Base-by-base conservation (phyloP, 305 asterid genomes). In the Solanum hybrid region DNA sequence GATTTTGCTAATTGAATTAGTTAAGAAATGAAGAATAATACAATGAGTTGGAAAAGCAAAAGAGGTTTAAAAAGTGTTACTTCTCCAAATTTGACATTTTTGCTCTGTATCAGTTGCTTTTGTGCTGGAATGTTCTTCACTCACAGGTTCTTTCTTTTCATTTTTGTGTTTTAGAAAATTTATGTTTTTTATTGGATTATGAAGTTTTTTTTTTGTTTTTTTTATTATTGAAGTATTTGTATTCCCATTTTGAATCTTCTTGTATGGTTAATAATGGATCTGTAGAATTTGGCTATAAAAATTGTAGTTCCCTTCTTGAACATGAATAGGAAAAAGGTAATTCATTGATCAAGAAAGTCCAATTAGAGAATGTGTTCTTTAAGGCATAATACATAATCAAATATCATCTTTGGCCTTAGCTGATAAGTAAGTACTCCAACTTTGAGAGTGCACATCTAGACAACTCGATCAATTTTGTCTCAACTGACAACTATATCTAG, bases 111-210 rank as follows among this genome's bases (percentile, higher is more conserved):
- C 89, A 96, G 98, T 68, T 97, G 98, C 93, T 97, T 96, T 91
- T 97, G 96, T 83, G 95, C 93, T 82, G 99, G 99, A 90, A 96
- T 96, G 99, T 94, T 97, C 94, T 97, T 96, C 95, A 96, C 98
- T 90, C 95, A 92, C 79, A 78, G 24, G 41, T 79, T 84, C 87
- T 89, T 73, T 45, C 45, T 39, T 39, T 39, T 26, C 8, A 24
- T 36, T 4, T 31, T 6, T 77, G 39, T 77, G 12, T 14, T 77
- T 31, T 10, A 29, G 81, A 29, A 77, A 31, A 77, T 77, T 80
- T 80, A 10, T 80, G n/a, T n/a, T 79, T 78, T 20, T 79, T 9
- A 79, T 80, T 80, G 86, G 33, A 80, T 80, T 80, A 79, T 79
- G 86, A 36, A 20, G 5, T 24, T 78, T 78, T 6, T 20, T 78